Percentiles rank a stretch among this genome's conserved stretches.
These are phyloP conservation scores for Schizosaccharomyces cryophilus DNA, from an alignment of 805 yeast genomes.

Conservation along the genomic window DNA sequence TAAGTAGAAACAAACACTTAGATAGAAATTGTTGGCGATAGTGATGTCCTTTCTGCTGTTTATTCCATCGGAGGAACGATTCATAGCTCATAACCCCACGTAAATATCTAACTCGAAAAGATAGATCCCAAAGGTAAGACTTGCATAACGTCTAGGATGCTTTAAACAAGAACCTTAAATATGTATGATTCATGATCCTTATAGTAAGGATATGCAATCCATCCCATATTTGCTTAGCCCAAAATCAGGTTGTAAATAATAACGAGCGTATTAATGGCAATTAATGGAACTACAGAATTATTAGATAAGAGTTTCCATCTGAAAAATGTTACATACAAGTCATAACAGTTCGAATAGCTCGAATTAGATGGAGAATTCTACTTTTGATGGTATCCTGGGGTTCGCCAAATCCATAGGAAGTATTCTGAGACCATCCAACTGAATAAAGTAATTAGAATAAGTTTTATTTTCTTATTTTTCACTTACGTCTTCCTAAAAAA, in stretches of 20 bases:
- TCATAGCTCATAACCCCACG: no score
- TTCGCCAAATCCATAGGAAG: constrained; percentile 21
- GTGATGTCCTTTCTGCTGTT: no score
- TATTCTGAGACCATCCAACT: constrained; percentile 24
- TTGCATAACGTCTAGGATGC: no score
- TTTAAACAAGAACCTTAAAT: no score
- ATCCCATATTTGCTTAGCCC: constrained; percentile 21
- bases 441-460: neutral
- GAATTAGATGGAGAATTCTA: constrained; percentile 37
- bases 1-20: no score
- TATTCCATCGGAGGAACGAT: no score
- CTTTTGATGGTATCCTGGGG: constrained; percentile 26
- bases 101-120: no score
- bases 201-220: neutral
- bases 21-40: no score
- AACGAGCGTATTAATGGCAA: constrained; percentile 38
- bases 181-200: no score
- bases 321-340: constrained; percentile 21
- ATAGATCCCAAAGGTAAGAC: no score
- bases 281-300: constrained; percentile 30
- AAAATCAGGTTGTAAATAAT: constrained; percentile 44
- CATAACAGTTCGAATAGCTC: constrained; percentile 52
- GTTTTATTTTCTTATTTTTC: neutral
- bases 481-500: constrained; percentile 38
- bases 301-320: neutral